phyloP scores from a whole-genome alignment of 179 eudicot species.

The Carnegiea gigantea region DNA sequence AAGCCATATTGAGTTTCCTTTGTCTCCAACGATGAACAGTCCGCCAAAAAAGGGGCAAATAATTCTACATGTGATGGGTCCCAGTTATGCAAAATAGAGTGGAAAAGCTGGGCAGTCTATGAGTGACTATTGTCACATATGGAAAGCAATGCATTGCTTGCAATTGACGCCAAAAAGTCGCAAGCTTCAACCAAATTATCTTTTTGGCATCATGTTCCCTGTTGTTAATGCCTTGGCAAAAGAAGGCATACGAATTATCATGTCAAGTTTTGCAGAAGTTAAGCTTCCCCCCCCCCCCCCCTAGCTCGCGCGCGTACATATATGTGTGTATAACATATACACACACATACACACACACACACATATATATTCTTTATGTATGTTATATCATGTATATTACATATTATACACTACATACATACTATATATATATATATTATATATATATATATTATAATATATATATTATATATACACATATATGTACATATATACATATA shows the following conservation, averaged over 20 bases:
- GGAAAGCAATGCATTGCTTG: neutral
- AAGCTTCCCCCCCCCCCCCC: no score
- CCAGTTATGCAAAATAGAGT: neutral
- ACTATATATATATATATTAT: no score
- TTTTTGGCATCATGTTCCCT: neutral
- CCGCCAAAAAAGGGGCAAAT: neutral
- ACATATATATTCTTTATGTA: no score
- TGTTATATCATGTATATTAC: no score
- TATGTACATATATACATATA: no score
- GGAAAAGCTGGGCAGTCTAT: neutral
- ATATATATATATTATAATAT: no score
- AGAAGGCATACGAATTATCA: no score
- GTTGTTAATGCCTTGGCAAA: neutral
- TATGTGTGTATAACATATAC: no score
- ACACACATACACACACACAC: no score
- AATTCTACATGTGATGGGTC: neutral
- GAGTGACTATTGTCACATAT: neutral
- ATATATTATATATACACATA: no score
- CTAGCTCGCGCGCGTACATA: no score
- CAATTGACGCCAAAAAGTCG: neutral
- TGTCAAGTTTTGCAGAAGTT: neutral
- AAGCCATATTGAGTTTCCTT: conserved; percentile 4
- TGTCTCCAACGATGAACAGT: neutral
- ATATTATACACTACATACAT: no score
- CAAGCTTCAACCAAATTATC: neutral